Conservation (phyloP, 2,329 filamentous ascomycete genomes). For the Stagonosporopsis tanaceti region DNA sequence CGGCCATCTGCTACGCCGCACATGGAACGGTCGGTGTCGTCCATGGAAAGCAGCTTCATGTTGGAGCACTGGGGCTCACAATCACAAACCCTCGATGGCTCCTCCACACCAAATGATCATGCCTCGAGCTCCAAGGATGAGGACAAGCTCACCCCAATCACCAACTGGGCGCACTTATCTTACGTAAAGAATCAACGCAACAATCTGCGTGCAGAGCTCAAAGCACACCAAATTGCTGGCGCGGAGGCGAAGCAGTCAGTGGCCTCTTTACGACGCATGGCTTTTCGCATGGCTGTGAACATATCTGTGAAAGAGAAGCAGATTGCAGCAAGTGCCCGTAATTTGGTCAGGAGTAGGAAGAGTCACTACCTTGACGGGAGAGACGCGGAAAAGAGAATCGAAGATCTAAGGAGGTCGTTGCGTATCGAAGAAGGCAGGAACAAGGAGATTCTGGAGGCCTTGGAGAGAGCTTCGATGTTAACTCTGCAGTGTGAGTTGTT, state of each 20-base stretch:
- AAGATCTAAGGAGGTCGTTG: constrained; percentile 41
- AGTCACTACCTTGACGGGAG: constrained; percentile 42
- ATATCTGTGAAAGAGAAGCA: constrained; percentile 51
- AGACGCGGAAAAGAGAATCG: constrained; percentile 45
- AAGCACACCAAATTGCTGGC: constrained; percentile 43
- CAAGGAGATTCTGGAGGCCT: constrained; percentile 46
- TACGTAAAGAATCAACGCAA: constrained; percentile 48
- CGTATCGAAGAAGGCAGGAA: constrained; percentile 47
- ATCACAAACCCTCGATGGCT: constrained; percentile 20
- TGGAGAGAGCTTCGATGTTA: constrained; percentile 48
- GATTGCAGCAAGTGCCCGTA: constrained; percentile 45
- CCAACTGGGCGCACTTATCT: constrained; percentile 49
- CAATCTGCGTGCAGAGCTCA: constrained; percentile 42
- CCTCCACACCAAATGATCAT: constrained; percentile 21
- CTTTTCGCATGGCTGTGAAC: constrained; percentile 50
- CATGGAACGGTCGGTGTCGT: constrained; percentile 42
- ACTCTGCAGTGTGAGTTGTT: constrained; percentile 46
- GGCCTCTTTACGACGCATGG: constrained; percentile 45
- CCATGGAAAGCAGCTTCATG: constrained; percentile 46
- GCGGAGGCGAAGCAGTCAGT: constrained; percentile 47
- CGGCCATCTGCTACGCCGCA: constrained; percentile 35
- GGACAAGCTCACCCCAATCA: constrained; percentile 37
- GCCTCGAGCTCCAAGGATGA: constrained; percentile 28
- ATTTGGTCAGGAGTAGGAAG: constrained; percentile 42
- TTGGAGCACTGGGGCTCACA: constrained; percentile 37